Base-by-base conservation (phyloP, 352 stramenopile species). In the Phytophthora idaei region DNA sequence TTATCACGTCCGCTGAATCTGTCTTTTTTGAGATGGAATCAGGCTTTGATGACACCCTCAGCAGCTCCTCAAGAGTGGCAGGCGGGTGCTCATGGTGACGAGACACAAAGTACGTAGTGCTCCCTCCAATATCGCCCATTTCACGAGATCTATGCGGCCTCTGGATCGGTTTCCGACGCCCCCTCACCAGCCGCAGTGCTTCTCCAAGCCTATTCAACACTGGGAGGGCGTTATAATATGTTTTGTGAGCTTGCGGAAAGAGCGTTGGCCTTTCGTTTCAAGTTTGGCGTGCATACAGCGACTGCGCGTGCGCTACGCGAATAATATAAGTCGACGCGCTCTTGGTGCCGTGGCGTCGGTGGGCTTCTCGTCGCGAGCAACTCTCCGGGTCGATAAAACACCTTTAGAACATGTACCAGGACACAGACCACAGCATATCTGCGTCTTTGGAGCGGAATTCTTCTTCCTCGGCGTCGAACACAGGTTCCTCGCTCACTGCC, bases 341-440 rank as follows among this genome's bases (percentile, higher is more conserved):
- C 53, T 64, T 64, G 49, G 17, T 29, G 21, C 21, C 21, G 21
- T 21, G 25, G 36, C 60, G 41, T 55, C 54, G 37, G 6, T 25
- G 41, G 21, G 65, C 53, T 69, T 61, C 61, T 52, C 17, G 44
- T 31, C 48, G 54, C 59, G 21, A 65, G 59, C 65, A 73, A 47
- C 46, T 63, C 60, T 56, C 29, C 10, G 55, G 27, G 21, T 69
- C 55, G 42, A 58, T 47, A 2, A 21, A 41, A 52, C 52, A 51
- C 28, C 14, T 36, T 76, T 77, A 89, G 52, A 87, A 89, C 61
- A 85, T 85, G 60, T 78, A 85, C 21, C 76, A 61, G 8, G 80
- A 83, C 50, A 89, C 63, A 36, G 74, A 78, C 66, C 78, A 89
- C 46, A 89, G 64, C 65, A 82, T 73, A 55, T 89, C 80, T 25